These are phyloP conservation scores for Volvox reticuliferus DNA, from an alignment of 139 green algal genomes.

Conservation along the genomic window DNA sequence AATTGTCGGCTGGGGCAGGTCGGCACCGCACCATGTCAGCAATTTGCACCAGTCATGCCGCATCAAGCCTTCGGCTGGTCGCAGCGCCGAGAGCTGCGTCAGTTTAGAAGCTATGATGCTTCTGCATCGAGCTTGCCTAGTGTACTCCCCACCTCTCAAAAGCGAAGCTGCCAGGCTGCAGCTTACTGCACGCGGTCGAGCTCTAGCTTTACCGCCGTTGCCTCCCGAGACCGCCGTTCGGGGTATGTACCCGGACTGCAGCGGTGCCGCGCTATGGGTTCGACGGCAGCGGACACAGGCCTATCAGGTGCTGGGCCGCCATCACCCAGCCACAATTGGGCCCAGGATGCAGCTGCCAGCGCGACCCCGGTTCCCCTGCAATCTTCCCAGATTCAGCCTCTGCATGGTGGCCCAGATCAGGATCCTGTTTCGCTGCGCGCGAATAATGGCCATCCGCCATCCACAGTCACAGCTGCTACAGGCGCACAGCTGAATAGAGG, in stretches of 20 bases:
- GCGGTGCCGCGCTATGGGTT: constrained; percentile 7
- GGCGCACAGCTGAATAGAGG: background rate
- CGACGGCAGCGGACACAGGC: background rate
- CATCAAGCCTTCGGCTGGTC: background rate
- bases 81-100: background rate
- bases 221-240: background rate
- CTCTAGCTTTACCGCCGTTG: background rate
- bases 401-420: background rate
- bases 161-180: background rate
- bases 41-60: background rate
- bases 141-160: background rate
- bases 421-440: background rate
- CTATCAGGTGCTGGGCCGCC: background rate
- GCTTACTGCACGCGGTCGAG: background rate
- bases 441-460: background rate
- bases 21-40: background rate
- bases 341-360: background rate
- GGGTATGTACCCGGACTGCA: background rate
- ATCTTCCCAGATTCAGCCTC: background rate
- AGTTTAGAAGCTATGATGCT: background rate
- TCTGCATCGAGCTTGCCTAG: background rate
- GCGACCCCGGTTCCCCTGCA: background rate
- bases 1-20: background rate
- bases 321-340: background rate
- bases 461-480: background rate